A percentile compares a stretch with the other conserved stretches of the same genome.
These are phyloP conservation scores for Alternaria sp. DNA, from an alignment of 2,329 filamentous ascomycete species.

Conservation along the genomic window DNA sequence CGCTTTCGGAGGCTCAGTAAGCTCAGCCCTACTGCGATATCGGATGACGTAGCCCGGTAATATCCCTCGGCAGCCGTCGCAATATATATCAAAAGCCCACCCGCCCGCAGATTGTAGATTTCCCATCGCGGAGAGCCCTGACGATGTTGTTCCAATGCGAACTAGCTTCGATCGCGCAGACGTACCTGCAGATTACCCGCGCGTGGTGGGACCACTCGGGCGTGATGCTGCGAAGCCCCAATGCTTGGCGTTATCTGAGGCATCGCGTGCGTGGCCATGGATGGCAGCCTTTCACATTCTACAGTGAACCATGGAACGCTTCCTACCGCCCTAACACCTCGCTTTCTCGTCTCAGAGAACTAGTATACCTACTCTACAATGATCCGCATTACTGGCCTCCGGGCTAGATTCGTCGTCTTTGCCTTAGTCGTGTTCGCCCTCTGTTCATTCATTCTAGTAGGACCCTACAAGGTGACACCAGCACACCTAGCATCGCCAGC, in stretches of 20 bases:
- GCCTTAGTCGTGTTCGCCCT: constrained; percentile 62
- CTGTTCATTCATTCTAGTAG: constrained; percentile 65
- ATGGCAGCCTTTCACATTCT: neutral
- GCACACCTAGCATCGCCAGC: constrained; percentile 28
- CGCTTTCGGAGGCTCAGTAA: constrained; percentile 23
- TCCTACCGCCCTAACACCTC: neutral
- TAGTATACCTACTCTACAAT: constrained; percentile 22
- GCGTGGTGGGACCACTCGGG: constrained; percentile 10
- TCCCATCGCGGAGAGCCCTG: constrained; percentile 1
- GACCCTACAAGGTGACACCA: constrained; percentile 59
- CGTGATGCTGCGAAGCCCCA: constrained; percentile 8
- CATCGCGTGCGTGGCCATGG: constrained; percentile 9
- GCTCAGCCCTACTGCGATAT: constrained; percentile 39
- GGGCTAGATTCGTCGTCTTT: constrained; percentile 49
- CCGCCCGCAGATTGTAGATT: constrained; percentile 9
- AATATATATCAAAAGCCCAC: constrained; percentile 27
- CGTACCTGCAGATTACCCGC: constrained; percentile 16
- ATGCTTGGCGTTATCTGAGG: constrained; percentile 23
- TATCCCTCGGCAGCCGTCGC: constrained; percentile 34
- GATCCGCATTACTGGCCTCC: constrained; percentile 35
- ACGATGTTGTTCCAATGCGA: constrained; percentile 5
- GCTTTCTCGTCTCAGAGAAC: neutral
- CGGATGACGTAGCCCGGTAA: constrained; percentile 32
- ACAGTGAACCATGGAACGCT: constrained; percentile 4
- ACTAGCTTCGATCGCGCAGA: neutral